Conservation (phyloP, 306 rosid species). For the Inga oerstediana region DNA sequence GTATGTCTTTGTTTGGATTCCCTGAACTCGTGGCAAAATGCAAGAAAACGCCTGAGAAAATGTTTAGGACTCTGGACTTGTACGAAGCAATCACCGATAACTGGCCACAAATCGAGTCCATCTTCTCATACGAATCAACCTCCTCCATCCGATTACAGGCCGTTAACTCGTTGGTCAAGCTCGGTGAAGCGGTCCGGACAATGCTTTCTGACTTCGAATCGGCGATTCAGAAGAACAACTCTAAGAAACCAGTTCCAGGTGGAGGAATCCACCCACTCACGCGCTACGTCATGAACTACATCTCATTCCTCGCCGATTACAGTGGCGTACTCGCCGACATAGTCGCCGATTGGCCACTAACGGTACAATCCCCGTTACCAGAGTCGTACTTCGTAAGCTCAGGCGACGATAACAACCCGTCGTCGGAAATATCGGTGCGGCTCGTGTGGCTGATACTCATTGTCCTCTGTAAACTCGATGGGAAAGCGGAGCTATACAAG, state of each 20-base stretch:
- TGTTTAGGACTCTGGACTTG: conserved; percentile 65
- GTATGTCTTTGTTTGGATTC: conserved; percentile 55
- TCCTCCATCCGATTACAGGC: conserved; percentile 48
- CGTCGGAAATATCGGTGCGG: conserved; percentile 47
- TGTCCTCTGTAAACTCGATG: conserved; percentile 84
- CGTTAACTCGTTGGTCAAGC: conserved; percentile 41
- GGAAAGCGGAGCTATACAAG: conserved; percentile 61
- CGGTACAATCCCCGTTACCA: conserved; percentile 53
- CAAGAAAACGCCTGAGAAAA: conserved; percentile 81
- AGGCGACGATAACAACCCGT: conserved; percentile 16
- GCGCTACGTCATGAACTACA: conserved; percentile 90
- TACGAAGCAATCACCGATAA: conserved; percentile 65
- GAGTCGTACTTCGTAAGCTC: conserved; percentile 58
- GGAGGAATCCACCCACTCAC: conserved; percentile 92
- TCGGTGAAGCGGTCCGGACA: conserved; percentile 50
- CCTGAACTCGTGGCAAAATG: conserved; percentile 67
- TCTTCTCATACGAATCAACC: conserved; percentile 65
- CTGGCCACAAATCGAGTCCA: conserved; percentile 56
- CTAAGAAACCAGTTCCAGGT: conserved; percentile 62
- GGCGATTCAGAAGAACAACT: conserved; percentile 69
- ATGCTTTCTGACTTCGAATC: conserved; percentile 68
- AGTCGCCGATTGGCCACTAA: conserved; percentile 60
- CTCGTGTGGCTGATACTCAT: conserved; percentile 74
- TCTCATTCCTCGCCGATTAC: conserved; percentile 67
- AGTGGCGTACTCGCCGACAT: conserved; percentile 51